A percentile compares a stretch with the other conserved stretches of the same genome.
These are phyloP conservation scores for Exophiala sp. DNA, from an alignment of 2,329 filamentous ascomycete species.

Conservation along the genomic window DNA sequence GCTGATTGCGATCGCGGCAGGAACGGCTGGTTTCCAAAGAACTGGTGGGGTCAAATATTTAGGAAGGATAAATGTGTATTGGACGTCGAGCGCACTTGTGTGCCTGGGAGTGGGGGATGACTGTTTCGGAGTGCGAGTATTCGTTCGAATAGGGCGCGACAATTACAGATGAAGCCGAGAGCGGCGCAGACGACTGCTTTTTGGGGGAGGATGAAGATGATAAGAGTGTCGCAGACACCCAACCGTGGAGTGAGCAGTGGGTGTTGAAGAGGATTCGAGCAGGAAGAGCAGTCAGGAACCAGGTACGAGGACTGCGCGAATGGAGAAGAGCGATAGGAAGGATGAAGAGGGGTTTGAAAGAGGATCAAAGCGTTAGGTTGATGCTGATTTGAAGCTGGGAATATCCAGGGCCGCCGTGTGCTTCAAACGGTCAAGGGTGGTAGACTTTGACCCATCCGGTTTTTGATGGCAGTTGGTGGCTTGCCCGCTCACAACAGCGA, in stretches of 20 bases:
- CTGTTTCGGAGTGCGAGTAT: conserved; percentile 2
- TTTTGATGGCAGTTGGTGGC: too few species aligned
- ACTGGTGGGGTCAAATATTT: conserved; percentile 13
- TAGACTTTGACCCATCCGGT: too few species aligned
- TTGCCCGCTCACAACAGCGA: too few species aligned
- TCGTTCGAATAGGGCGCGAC: conserved; percentile 5
- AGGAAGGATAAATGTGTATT: conserved; percentile 1
- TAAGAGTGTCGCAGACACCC: conserved; percentile 11
- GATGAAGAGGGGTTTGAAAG: neutral
- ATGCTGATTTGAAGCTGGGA: neutral
- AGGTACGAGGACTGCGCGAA: conserved; percentile 18
- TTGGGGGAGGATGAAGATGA: conserved; percentile 14
- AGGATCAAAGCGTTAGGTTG: conserved; percentile 3
- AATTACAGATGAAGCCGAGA: conserved; percentile 1
- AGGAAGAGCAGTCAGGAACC: conserved; percentile 17
- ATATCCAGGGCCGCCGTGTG: neutral
- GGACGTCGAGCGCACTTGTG: conserved; percentile 6
- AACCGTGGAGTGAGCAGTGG: conserved; percentile 12
- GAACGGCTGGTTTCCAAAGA: conserved; percentile 4
- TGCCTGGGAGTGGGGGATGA: neutral
- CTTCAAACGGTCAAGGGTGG: too few species aligned
- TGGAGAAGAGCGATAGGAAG: conserved; percentile 16
- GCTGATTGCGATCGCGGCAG: conserved; percentile 7
- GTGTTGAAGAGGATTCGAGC: conserved; percentile 6
- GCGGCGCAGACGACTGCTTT: conserved; percentile 9